Conservation (phyloP, 148 eudicot genomes). For the Silene conica region DNA sequence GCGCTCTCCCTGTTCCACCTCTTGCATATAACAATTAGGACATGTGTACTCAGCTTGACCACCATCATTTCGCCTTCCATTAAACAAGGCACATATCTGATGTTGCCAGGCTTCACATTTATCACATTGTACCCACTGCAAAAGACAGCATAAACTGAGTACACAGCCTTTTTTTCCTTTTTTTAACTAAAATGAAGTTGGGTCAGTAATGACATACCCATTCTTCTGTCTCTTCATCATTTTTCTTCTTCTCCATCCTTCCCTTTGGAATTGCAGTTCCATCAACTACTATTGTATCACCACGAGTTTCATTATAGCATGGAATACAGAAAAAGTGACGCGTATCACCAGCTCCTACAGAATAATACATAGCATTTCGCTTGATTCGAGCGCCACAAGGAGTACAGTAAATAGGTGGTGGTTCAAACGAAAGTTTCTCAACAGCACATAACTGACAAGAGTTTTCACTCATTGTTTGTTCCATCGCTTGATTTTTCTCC, state of each 20-base stretch:
- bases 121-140: constrained; percentile 99
- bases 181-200: neutral
- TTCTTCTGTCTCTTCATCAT: constrained; percentile 98
- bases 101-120: constrained; percentile 99
- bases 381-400: constrained; percentile 92
- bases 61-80: constrained; percentile 95
- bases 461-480: constrained; percentile 89
- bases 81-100: constrained; percentile 95
- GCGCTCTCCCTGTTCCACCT: constrained; percentile 85
- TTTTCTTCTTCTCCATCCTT: constrained; percentile 87
- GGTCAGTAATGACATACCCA: constrained; percentile 49
- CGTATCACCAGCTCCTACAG: constrained; percentile 79
- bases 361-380: constrained; percentile 89
- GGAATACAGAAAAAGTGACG: constrained; percentile 80
- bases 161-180: neutral
- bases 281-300: constrained; percentile 72
- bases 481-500: constrained; percentile 93
- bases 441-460: constrained; percentile 98
- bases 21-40: constrained; percentile 83
- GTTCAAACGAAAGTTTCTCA: constrained; percentile 93
- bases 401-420: constrained; percentile 90
- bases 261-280: constrained; percentile 60
- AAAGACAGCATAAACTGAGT: constrained; percentile 16
- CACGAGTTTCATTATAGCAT: constrained; percentile 86
- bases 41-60: constrained; percentile 98